Evolutionary conservation across 2,329 filamentous ascomycete species (phyloP), one percentile per base, ranked within the genome.

Genomic region (Cladosporium sp.): DNA sequence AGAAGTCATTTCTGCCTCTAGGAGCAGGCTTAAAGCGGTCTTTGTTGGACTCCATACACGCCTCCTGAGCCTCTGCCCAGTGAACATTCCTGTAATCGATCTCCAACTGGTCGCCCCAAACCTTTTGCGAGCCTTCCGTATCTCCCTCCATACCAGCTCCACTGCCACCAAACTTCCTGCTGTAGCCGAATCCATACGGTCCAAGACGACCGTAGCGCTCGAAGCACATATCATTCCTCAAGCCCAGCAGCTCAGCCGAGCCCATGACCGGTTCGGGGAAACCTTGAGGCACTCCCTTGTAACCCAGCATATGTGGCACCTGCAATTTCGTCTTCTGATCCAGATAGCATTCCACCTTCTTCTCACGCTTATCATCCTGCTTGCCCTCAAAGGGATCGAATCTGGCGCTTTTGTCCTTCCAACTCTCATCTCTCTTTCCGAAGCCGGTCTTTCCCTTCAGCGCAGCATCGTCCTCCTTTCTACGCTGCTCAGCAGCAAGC

Each of bases 181-280:
- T 88, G 67, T 97, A 97, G 7, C 92, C 92, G 54, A 89, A 81
- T 0, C 92, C 92, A 59, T 98, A 98, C 0, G 92, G 87, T 0
- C 88, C 91, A 25, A 93, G 80, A 55, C 90, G 80, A 3, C 92
- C 92, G 64, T 88, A 95, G 2, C 93, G 80, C 59, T 98, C 93
- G 63, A 95, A 96, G 71, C 93, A 98, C 40, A 96, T 80, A 61
- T 95, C 85, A 57, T 94, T 82, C 15, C 86, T 81, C 30, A 97
- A 72, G 0, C 83, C 85, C 11, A 97, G 70, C 35, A 92, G 68
- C 8, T 90, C 82, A 61, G 95, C 91, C 0, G 89, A 95, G n/a
- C 93, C 93, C 62, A 92, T 79, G 2, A 88, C 80, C 52, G 89
- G 80, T 42, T 93, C 82, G 0, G 93, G 93, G 66, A 95, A 94